Evolutionary conservation across 495 filamentous ascomycete genomes (phyloP).

Genomic region (Aspergillus leporis): DNA sequence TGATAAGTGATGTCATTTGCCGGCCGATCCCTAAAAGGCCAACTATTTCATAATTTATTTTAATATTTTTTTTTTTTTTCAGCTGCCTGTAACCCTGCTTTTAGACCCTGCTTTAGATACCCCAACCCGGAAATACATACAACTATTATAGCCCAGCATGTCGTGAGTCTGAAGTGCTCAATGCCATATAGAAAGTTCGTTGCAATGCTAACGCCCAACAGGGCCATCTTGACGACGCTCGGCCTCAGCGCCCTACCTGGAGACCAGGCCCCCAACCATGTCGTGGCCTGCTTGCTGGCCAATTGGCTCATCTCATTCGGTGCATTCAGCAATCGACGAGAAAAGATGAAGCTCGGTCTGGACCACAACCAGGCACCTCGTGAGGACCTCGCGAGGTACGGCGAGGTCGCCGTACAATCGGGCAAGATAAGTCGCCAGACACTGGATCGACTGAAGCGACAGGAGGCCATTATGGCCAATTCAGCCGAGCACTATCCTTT

Average conservation of each 20-base stretch:
- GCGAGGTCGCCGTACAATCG: constrained; percentile 44
- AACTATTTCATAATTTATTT: not conserved
- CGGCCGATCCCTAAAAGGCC: not conserved
- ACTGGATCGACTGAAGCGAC: constrained; percentile 47
- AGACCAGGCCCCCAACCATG: constrained; percentile 32
- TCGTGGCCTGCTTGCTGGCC: constrained; percentile 39
- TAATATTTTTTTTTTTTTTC: no score
- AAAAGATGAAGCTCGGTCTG: constrained; percentile 43
- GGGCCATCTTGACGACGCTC: constrained; percentile 26
- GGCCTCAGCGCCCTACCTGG: constrained; percentile 27
- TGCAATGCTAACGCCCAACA: constrained; percentile 5
- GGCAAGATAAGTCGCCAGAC: constrained; percentile 49
- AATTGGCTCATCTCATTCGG: constrained; percentile 51
- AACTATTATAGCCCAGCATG: not conserved
- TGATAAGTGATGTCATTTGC: not conserved
- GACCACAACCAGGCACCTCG: constrained; percentile 52
- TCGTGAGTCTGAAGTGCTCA: not conserved
- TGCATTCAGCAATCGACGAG: constrained; percentile 40
- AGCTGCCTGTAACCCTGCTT: not conserved
- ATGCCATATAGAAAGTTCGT: not conserved
- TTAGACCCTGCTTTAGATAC: not conserved
- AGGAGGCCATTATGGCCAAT: constrained; percentile 50
- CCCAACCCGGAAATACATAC: not conserved
- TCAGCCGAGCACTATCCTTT: constrained; percentile 48
- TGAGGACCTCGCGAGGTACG: constrained; percentile 46